These are phyloP conservation scores for Suillus subaureus DNA, from an alignment of 768 basidiomycete species.

Conservation along the genomic window DNA sequence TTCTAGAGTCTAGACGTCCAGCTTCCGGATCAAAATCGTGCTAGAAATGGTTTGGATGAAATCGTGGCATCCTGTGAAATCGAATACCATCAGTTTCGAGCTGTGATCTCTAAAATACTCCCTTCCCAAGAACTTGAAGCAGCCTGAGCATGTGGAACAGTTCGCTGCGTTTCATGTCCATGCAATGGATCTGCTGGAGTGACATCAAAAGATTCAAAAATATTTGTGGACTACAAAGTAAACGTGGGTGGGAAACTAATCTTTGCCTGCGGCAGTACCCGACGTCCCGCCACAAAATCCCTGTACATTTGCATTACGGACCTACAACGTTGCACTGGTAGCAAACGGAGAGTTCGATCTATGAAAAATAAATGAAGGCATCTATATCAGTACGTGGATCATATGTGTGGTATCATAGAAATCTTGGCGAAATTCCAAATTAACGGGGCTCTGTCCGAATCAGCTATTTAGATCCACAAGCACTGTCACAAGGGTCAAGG, in stretches of 20 bases:
- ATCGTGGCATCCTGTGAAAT: not conserved
- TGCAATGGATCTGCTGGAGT: not conserved
- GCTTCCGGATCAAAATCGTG: slow-evolving; percentile 5
- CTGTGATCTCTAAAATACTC: not conserved
- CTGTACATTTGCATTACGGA: not conserved
- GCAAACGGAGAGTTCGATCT: not conserved
- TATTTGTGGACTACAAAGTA: not conserved
- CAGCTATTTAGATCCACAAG: not conserved
- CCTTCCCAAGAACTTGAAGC: not conserved
- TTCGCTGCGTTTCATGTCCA: not conserved
- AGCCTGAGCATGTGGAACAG: not conserved
- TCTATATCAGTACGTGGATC: not conserved
- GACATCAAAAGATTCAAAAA: not conserved
- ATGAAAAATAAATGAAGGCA: slow-evolving; percentile 3
- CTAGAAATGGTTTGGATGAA: slow-evolving; percentile 3
- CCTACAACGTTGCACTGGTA: not conserved
- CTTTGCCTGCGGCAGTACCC: not conserved
- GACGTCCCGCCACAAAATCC: not conserved
- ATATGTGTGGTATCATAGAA: not conserved
- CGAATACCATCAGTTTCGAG: not conserved
- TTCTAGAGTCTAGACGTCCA: not conserved
- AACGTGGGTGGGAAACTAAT: not conserved
- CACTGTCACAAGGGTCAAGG: not conserved
- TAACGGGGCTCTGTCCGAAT: not conserved
- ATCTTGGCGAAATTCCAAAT: slow-evolving; percentile 1